Base-by-base conservation (phyloP, 306 rosid species). In the Prinsepia uniflora region DNA sequence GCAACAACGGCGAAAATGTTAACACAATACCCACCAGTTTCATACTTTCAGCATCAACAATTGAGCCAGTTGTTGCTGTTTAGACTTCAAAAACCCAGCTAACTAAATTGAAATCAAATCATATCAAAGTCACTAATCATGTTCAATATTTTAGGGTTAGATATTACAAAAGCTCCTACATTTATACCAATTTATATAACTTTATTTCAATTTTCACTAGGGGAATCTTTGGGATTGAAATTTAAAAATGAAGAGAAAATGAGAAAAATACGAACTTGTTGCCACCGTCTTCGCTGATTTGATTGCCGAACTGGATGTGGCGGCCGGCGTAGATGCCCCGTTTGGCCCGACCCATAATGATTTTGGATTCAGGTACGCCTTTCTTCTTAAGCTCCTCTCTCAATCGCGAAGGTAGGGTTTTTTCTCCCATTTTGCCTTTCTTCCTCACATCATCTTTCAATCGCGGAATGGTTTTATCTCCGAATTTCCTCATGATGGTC, bases 221-320 rank as follows among this genome's bases (percentile, higher is more conserved):
- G n/a, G n/a, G 34, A 50, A 42, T 15, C 41, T 41, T 69, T 54
- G 52, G 39, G 10, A 34, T 54, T 10, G 6, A 70, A 56, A 53
- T 4, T 13, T 6, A 66, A 12, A 70, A 40, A 45, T 30, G 7
- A 63, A 55, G 72, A 59, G 40, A 7, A 22, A 70, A 41, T 43
- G 70, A n/a, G 54, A 49, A 11, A 68, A 44, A 41, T 34, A 80
- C 90, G 48, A 58, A 90, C 99, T 91, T 94, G 88, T 90, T 91
- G 50, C 97, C 99, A 24, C 99, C 99, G 60, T 91, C 97, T 87
- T 94, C 99, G 42, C 99, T 91, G 75, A 94, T 78, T 48, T 72
- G 81, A 50, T 94, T 89, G 47, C 97, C 97, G 20, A 90, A 94
- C 79, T 81, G 99, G 75, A 94, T 94, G 73, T 91, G 99, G 44